Base-by-base conservation (phyloP, 2,329 filamentous ascomycete genomes). In the Mycosphaerella sp. region DNA sequence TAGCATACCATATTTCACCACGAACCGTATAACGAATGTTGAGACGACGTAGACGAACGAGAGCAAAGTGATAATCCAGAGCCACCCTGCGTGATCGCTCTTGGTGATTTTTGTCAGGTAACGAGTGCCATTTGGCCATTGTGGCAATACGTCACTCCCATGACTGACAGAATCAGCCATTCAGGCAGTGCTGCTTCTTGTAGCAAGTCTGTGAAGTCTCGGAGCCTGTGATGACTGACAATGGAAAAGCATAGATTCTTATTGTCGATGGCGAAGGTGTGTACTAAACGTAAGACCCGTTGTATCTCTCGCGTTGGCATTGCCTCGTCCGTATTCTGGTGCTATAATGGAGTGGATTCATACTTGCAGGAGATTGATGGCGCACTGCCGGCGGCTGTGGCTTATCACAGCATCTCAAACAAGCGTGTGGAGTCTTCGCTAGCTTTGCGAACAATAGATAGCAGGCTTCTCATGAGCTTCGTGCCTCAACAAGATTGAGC, bases 31-130 rank as follows among this genome's bases (percentile, higher is more conserved):
- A 13, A 52, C 40, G 16, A 55, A 53, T 4, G 52, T 48, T 6
- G 55, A 45, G n/a, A 59, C 25, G 10, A 55, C 52, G 21, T 59
- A 59, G 25, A 56, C 28, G 14, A 59, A 53, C 32, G 57, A 59
- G 18, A 59, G 36, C 5, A 57, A n/a, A 5, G 57, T 54, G 41
- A 57, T 50, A 21, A 59, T 59, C 47, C 54, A 59, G 2, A 59
- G 54, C 57, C 57, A 59, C 27, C 49, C 57, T 6, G 52, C 34
- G 44, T 59, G 57, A 28, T 59, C 44, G 6, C 49, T 7, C 4
- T 55, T 50, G 12, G 54, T 52, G 28, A 59, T 48, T 28, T 54
- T 49, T 9, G 52, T 57, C 44, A 51, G 52, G 45, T 55, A 59
- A 14, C 47, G 49, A 6, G 54, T 59, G 32, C 54, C 57, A 14